Conservation (phyloP, 106 monocot species). For the Allium sativum region DNA sequence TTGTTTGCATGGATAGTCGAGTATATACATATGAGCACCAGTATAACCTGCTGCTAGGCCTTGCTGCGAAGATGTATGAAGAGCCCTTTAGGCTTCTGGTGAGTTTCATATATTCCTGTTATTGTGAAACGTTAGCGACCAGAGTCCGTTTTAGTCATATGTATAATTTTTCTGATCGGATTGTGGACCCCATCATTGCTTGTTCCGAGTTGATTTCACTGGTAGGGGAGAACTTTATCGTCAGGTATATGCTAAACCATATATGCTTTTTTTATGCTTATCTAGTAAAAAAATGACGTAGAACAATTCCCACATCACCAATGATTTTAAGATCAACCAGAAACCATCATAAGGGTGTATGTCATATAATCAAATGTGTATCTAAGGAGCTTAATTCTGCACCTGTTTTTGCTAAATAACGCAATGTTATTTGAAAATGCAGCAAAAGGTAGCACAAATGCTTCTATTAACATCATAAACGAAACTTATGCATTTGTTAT, state of each 20-base stretch:
- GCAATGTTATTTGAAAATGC: slow-evolving; percentile 4
- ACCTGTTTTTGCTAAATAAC: not conserved
- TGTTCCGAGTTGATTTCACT: slow-evolving; percentile 90
- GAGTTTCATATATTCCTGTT: not conserved
- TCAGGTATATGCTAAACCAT: slow-evolving; percentile 65
- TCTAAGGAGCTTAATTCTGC: too few species aligned
- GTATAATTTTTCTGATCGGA: slow-evolving; percentile 27
- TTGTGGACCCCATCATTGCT: slow-evolving; percentile 69
- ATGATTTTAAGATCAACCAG: too few species aligned
- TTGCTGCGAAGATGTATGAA: slow-evolving; percentile 96
- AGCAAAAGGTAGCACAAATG: slow-evolving; percentile 99
- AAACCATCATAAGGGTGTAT: too few species aligned
- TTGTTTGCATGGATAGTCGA: slow-evolving; percentile 25
- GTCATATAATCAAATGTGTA: too few species aligned
- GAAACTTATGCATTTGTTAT: too few species aligned
- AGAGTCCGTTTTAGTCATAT: too few species aligned
- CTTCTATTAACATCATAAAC: too few species aligned
- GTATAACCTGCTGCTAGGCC: slow-evolving; percentile 79
- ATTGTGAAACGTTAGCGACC: too few species aligned
- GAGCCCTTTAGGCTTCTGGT: slow-evolving; percentile 97
- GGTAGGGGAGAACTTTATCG: slow-evolving; percentile 96
- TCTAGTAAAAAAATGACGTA: too few species aligned
- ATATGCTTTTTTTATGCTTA: too few species aligned
- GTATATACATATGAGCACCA: slow-evolving; percentile 99
- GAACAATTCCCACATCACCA: too few species aligned